Base-by-base conservation (phyloP, 805 yeast species). In the Zygosaccharomyces kombuchaensis region DNA sequence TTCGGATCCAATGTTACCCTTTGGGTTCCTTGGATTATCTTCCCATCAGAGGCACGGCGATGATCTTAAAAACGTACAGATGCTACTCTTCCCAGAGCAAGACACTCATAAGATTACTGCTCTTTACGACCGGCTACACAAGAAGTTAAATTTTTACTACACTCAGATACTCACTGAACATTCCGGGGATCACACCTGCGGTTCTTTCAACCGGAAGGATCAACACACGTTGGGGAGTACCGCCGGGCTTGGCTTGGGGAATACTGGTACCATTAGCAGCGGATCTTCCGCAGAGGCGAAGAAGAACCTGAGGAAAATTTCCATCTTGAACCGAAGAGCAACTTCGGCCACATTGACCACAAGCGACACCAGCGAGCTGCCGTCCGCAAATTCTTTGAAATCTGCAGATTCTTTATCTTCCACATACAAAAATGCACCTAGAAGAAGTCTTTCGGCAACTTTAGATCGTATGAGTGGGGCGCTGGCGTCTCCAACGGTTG, bases 1-100 rank as follows among this genome's bases (percentile, higher is more conserved):
- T 47, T 73, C 81, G 1, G 95, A 87, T 59, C 91, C 96, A 0
- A 67, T 84, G 49, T 77, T 79, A 2, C 93, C 87, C 3, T 73
- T 86, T 46, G 88, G 95, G 2, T 68, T 79, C 4, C 76, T 88
- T 4, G 79, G 81, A 1, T 80, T 91, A 0, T 79, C 88, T 0
- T 80, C 89, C 43, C 72, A 57, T 65, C 76, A 9, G 61, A 67
- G 50, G 75, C 73, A 52, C 59, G 78, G 59, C 66, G 74, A 43
- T 50, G 44, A 45, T 25, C 31, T 47, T 30, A 44, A 23, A 17
- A 38, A 56, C 44, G 36, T 53, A 6, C 46, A 52, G 25, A 47
- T 64, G 48, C 26, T 63, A n/a, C 40, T 54, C 27, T 57, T 63
- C 40, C 64, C 67, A 2, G 40, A 40, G n/a, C 44, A 45, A 6